Conservation (phyloP, 2,329 filamentous ascomycete species). For the Cladosporium sp. region DNA sequence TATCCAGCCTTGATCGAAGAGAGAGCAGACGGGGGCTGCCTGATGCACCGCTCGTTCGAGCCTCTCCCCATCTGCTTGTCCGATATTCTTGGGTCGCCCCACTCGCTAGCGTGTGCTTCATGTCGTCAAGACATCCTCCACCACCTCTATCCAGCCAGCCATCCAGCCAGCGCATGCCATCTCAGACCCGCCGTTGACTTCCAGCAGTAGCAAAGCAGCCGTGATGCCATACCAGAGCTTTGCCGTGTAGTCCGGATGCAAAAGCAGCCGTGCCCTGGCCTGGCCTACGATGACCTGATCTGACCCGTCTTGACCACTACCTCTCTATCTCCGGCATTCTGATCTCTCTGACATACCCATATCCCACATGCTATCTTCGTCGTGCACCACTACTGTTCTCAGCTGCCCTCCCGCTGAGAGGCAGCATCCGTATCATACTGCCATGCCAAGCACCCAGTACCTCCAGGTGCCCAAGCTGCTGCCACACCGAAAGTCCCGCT, state of each 20-base stretch:
- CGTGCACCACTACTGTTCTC: background rate
- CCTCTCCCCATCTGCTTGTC: slow-evolving; percentile 14
- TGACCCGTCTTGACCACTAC: background rate
- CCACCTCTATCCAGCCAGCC: slow-evolving; percentile 1
- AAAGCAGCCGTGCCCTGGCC: slow-evolving; percentile 4
- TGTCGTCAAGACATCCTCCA: slow-evolving; percentile 18
- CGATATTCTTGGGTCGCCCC: slow-evolving; percentile 14
- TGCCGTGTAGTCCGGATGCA: slow-evolving; percentile 4
- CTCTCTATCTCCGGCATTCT: background rate
- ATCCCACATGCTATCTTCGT: slow-evolving; percentile 4
- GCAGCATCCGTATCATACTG: background rate
- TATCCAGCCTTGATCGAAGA: background rate
- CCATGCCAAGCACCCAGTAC: slow-evolving; percentile 36
- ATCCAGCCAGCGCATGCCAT: slow-evolving; percentile 9
- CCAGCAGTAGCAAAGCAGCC: background rate
- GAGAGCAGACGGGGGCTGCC: background rate
- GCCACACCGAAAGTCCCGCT: slow-evolving; percentile 37
- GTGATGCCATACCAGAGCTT: slow-evolving; percentile 16
- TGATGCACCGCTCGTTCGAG: background rate
- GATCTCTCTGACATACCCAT: slow-evolving; percentile 7
- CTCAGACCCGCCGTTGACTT: slow-evolving; percentile 9
- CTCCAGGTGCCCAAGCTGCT: slow-evolving; percentile 42
- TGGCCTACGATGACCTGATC: slow-evolving; percentile 8
- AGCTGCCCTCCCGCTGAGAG: background rate
- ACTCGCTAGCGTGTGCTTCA: slow-evolving; percentile 18